Evolutionary conservation across 108 stramenopile species (phyloP).

Genomic region (Poteriospumella lacustris): DNA sequence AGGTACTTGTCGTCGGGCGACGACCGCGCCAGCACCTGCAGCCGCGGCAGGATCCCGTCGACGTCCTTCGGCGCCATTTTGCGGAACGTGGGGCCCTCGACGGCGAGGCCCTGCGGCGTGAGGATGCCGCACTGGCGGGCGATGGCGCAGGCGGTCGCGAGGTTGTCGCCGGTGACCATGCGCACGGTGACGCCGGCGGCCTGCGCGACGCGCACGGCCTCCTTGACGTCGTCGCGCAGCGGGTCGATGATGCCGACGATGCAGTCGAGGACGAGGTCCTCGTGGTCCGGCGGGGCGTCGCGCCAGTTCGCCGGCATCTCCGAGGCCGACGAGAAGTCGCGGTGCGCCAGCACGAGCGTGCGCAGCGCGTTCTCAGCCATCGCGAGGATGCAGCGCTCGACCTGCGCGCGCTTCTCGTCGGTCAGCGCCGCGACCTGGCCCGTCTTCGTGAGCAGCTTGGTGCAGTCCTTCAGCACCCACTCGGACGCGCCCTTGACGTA

Average conservation of each 20-base stretch:
- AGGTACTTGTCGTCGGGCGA: slow-evolving; percentile 29
- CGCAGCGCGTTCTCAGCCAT: slow-evolving; percentile 45
- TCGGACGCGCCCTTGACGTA: slow-evolving; percentile 79
- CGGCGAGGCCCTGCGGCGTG: neutral
- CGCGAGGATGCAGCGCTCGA: slow-evolving; percentile 13
- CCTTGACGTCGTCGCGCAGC: slow-evolving; percentile 1
- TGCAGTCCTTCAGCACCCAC: slow-evolving; percentile 66
- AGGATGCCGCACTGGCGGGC: slow-evolving; percentile 27
- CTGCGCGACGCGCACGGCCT: slow-evolving; percentile 21
- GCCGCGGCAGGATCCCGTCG: slow-evolving; percentile 6
- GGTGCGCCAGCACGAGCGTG: slow-evolving; percentile 46
- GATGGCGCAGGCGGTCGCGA: slow-evolving; percentile 15
- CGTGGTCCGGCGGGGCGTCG: slow-evolving; percentile 1
- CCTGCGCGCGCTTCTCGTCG: slow-evolving; percentile 28
- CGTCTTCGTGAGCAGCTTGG: slow-evolving; percentile 21
- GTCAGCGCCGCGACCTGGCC: slow-evolving; percentile 37
- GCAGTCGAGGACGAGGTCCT: neutral
- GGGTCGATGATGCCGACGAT: slow-evolving; percentile 30
- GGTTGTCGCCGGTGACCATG: slow-evolving; percentile 29
- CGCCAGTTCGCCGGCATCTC: neutral
- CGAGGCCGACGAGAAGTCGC: slow-evolving; percentile 23
- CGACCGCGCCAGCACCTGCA: slow-evolving; percentile 24
- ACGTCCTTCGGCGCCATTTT: slow-evolving; percentile 11
- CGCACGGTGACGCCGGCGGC: slow-evolving; percentile 23
- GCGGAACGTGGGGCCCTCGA: slow-evolving; percentile 29